These are phyloP conservation scores for Phytophthora melonis DNA, from an alignment of 352 stramenopile genomes.

Conservation along the genomic window DNA sequence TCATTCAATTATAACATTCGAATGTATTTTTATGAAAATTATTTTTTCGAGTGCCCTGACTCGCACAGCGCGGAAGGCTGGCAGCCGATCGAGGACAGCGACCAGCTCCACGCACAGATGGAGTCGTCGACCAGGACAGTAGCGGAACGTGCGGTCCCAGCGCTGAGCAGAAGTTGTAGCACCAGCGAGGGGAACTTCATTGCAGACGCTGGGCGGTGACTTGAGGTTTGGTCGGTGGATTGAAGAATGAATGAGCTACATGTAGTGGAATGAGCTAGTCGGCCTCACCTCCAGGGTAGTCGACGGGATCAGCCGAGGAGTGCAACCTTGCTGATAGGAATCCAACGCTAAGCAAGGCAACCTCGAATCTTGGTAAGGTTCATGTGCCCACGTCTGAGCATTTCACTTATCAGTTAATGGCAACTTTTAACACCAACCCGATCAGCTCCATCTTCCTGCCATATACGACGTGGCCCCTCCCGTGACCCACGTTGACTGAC, in stretches of 20 bases:
- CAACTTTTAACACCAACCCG: too few species aligned
- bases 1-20: too few species aligned
- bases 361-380: neutral
- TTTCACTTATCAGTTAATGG: too few species aligned
- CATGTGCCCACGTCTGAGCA: too few species aligned
- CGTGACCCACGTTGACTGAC: neutral
- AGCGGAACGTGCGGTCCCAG: slow-evolving; percentile 17
- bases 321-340: slow-evolving; percentile 3
- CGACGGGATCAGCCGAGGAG: too few species aligned
- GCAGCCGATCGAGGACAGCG: slow-evolving; percentile 24
- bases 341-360: neutral
- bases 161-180: slow-evolving; percentile 15
- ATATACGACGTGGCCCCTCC: too few species aligned
- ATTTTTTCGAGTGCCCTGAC: too few species aligned
- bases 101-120: slow-evolving; percentile 41
- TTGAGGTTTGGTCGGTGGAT: slow-evolving; percentile 11
- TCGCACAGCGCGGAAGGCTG: slow-evolving; percentile 35
- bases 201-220: neutral
- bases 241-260: slow-evolving; percentile 18
- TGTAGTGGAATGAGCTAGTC: too few species aligned
- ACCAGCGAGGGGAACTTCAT: slow-evolving; percentile 19
- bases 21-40: too few species aligned
- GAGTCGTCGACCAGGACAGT: slow-evolving; percentile 45
- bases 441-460: too few species aligned
- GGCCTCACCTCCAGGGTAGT: too few species aligned